phyloP scores from a whole-genome alignment of 352 stramenopile genomes.

The Globisporangium radiosum region DNA sequence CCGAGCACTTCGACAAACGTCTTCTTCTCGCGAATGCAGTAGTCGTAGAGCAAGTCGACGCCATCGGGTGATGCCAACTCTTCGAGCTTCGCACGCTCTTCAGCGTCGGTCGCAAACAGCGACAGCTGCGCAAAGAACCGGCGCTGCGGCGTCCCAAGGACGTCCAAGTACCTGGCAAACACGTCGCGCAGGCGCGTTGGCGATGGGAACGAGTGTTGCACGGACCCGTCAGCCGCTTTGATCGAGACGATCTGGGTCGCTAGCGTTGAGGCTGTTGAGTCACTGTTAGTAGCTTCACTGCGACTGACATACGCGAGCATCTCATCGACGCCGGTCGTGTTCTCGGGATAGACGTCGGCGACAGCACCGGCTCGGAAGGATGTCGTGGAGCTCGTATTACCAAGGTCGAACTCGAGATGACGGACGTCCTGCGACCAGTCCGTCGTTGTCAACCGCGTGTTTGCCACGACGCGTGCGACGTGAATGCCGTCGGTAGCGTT shows the following conservation, averaged over 20 bases:
- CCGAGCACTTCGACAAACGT: slow-evolving; percentile 83
- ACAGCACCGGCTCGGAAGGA: slow-evolving; percentile 67
- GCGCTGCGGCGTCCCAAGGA: slow-evolving; percentile 78
- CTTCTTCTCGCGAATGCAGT: slow-evolving; percentile 89
- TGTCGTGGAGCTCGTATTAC: neutral
- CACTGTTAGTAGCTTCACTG: neutral
- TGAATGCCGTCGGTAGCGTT: slow-evolving; percentile 36
- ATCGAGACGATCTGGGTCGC: slow-evolving; percentile 36
- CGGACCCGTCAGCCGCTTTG: slow-evolving; percentile 30
- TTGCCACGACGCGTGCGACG: slow-evolving; percentile 47
- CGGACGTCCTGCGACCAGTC: slow-evolving; percentile 82
- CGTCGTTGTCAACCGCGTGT: slow-evolving; percentile 51
- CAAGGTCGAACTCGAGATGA: slow-evolving; percentile 67
- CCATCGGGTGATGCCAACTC: slow-evolving; percentile 86
- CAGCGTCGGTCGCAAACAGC: slow-evolving; percentile 67
- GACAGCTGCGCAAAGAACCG: slow-evolving; percentile 87
- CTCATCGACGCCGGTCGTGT: slow-evolving; percentile 57
- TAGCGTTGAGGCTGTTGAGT: slow-evolving; percentile 9
- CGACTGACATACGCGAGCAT: slow-evolving; percentile 45
- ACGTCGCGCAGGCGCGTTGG: slow-evolving; percentile 52
- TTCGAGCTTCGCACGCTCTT: slow-evolving; percentile 91
- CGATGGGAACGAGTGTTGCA: slow-evolving; percentile 47
- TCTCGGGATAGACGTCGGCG: slow-evolving; percentile 74
- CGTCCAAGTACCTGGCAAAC: slow-evolving; percentile 81
- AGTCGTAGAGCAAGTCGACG: slow-evolving; percentile 90